These are phyloP conservation scores for Massariosphaeria phaeospora DNA, from an alignment of 495 filamentous ascomycete species.

Conservation along the genomic window DNA sequence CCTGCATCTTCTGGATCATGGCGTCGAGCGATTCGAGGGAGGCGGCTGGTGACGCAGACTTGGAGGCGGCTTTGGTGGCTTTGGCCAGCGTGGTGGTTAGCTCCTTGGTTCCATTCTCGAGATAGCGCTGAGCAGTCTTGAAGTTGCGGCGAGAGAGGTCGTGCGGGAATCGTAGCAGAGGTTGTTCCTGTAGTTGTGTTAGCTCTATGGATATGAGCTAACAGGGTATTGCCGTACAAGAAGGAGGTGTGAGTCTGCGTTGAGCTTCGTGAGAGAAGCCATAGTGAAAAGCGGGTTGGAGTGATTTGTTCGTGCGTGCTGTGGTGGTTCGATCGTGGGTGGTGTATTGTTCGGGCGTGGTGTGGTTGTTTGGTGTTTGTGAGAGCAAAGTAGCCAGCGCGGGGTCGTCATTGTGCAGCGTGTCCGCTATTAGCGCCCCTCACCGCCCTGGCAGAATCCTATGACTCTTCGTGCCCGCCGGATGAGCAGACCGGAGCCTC, in stretches of 20 bases:
- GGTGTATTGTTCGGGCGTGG: too few relatives aligned
- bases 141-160: slow-evolving; percentile 91
- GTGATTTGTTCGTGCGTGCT: too few relatives aligned
- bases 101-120: slow-evolving; percentile 71
- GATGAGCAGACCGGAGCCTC: too few relatives aligned
- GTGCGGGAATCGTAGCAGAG: slow-evolving; percentile 83
- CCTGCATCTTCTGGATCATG: slow-evolving; percentile 79
- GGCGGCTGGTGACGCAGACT: slow-evolving; percentile 48
- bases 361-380: too few relatives aligned
- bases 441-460: neutral
- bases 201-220: slow-evolving; percentile 4
- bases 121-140: slow-evolving; percentile 73
- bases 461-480: too few relatives aligned
- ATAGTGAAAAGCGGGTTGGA: slow-evolving; percentile 22
- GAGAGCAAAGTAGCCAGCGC: too few relatives aligned
- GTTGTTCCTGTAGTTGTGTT: slow-evolving; percentile 66
- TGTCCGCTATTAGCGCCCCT: too few relatives aligned
- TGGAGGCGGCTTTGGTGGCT: slow-evolving; percentile 51
- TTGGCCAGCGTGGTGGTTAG: slow-evolving; percentile 65
- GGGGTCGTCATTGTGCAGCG: too few relatives aligned
- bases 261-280: slow-evolving; percentile 55
- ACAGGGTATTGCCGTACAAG: slow-evolving; percentile 47
- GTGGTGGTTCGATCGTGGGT: neutral
- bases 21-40: slow-evolving; percentile 62
- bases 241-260: slow-evolving; percentile 67